phyloP scores from a whole-genome alignment of 1,284 basidiomycete species.

The Trichosporon ovoides region DNA sequence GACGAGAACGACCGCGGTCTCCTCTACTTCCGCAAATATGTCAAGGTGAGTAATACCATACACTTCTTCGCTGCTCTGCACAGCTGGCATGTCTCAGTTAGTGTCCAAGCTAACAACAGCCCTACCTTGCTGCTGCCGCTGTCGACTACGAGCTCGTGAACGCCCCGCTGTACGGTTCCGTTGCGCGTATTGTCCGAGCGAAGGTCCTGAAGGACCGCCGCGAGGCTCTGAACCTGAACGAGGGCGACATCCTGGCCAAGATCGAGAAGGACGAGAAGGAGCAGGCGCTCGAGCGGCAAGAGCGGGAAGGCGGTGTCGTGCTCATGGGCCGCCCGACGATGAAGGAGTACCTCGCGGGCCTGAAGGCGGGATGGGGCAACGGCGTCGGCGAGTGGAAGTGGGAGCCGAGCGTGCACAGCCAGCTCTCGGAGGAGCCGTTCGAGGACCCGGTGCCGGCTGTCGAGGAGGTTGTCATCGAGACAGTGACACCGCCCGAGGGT shows the following conservation, averaged over 20 bases:
- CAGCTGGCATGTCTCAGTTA: not conserved
- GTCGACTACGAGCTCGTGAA: constrained; percentile 82
- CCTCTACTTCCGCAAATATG: constrained; percentile 88
- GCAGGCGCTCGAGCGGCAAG: constrained; percentile 57
- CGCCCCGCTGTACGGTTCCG: constrained; percentile 78
- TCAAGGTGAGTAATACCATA: constrained; percentile 84
- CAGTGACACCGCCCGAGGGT: not conserved
- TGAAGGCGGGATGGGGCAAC: constrained; percentile 80
- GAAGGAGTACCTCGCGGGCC: constrained; percentile 89
- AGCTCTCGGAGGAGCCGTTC: constrained; percentile 65
- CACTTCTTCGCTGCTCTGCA: too few relatives aligned
- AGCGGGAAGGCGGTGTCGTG: constrained; percentile 74
- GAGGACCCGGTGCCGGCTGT: constrained; percentile 11
- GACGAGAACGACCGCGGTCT: constrained; percentile 80
- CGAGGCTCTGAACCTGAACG: constrained; percentile 59
- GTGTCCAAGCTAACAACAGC: constrained; percentile 55
- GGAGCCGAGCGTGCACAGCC: constrained; percentile 69
- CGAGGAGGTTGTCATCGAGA: constrained; percentile 14
- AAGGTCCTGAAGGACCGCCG: constrained; percentile 55
- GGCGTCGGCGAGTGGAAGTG: constrained; percentile 63
- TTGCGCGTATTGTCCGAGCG: constrained; percentile 54
- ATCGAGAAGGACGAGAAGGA: constrained; percentile 55
- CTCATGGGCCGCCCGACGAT: constrained; percentile 85
- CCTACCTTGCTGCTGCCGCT: constrained; percentile 86
- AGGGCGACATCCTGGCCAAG: constrained; percentile 51